These are phyloP conservation scores for Lichtheimia hyalospora DNA, from an alignment of 371 early-diverging fungal species.

Conservation along the genomic window DNA sequence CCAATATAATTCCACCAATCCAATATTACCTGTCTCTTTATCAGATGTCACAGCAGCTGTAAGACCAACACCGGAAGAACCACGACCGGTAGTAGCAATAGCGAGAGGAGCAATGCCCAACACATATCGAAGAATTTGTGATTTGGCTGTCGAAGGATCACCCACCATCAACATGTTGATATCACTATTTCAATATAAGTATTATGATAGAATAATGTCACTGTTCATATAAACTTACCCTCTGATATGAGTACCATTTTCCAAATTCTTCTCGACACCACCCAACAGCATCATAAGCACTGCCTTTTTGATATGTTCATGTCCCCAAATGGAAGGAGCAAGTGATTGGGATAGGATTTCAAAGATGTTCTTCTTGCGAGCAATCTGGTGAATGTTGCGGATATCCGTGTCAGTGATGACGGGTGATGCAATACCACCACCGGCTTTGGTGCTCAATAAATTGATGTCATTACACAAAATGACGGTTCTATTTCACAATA, in stretches of 20 bases:
- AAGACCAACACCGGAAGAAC: slow-evolving; percentile 97
- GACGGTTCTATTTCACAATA: slow-evolving; percentile 66
- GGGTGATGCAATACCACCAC: slow-evolving; percentile 60
- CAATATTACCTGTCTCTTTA: slow-evolving; percentile 66
- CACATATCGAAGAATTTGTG: slow-evolving; percentile 90
- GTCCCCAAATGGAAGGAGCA: slow-evolving; percentile 98
- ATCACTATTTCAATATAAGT: slow-evolving; percentile 56
- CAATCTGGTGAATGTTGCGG: slow-evolving; percentile 79
- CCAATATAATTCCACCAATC: background rate
- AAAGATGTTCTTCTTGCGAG: slow-evolving; percentile 72
- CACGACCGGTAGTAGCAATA: slow-evolving; percentile 96
- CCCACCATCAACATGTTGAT: slow-evolving; percentile 97
- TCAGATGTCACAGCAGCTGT: slow-evolving; percentile 94
- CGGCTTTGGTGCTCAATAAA: slow-evolving; percentile 77
- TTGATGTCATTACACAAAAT: slow-evolving; percentile 91
- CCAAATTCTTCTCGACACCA: slow-evolving; percentile 94
- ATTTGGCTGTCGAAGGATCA: slow-evolving; percentile 98
- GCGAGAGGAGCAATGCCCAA: slow-evolving; percentile 90
- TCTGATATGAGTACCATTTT: slow-evolving; percentile 94
- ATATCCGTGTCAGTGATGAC: slow-evolving; percentile 80
- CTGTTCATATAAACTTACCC: slow-evolving; percentile 55
- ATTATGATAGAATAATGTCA: no score
- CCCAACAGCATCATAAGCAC: slow-evolving; percentile 93
- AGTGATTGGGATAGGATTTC: slow-evolving; percentile 86
- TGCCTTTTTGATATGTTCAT: slow-evolving; percentile 96